A percentile compares a stretch with the other conserved stretches of the same genome.
Conservation (phyloP, 2,329 filamentous ascomycete species). For the Xylaria sp. region DNA sequence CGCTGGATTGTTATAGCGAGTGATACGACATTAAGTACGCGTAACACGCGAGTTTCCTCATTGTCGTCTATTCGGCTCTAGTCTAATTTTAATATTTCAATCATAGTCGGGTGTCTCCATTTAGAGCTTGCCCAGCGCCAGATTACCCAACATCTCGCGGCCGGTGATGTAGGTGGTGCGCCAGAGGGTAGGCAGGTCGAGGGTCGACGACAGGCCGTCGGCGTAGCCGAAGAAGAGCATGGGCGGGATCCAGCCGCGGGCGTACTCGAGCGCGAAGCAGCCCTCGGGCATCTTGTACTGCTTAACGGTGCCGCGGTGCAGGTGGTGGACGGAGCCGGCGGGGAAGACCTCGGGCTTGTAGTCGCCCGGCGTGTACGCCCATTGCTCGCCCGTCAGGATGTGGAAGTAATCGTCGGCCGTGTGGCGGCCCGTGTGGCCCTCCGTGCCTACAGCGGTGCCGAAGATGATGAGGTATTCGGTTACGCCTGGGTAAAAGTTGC, state of each 20-base stretch:
- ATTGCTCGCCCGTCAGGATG: constrained; percentile 80
- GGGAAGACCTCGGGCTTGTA: constrained; percentile 74
- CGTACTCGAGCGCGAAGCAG: constrained; percentile 85
- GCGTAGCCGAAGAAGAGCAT: constrained; percentile 92
- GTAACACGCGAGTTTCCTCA: too few relatives aligned
- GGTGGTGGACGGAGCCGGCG: constrained; percentile 72
- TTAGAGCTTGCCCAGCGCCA: constrained; percentile 74
- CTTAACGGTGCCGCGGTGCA: constrained; percentile 73
- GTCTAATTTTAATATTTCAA: too few relatives aligned
- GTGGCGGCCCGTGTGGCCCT: constrained; percentile 87
- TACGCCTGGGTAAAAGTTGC: constrained; percentile 54
- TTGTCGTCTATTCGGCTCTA: too few relatives aligned
- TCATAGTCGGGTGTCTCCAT: background rate
- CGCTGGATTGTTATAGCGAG: too few relatives aligned
- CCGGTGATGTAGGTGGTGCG: constrained; percentile 76
- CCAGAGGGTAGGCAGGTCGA: constrained; percentile 87
- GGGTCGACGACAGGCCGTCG: constrained; percentile 78
- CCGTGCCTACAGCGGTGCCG: constrained; percentile 81
- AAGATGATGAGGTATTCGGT: constrained; percentile 93
- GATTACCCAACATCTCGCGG: constrained; percentile 75
- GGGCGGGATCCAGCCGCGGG: constrained; percentile 86
- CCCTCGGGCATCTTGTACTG: constrained; percentile 81
- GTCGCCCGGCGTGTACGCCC: constrained; percentile 72
- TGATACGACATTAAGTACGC: too few relatives aligned
- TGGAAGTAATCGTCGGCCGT: constrained; percentile 95